Evolutionary conservation across 2,329 filamentous ascomycete species (phyloP), one percentile per base, ranked within the genome.

Genomic region (Aquanectria penicillioides): DNA sequence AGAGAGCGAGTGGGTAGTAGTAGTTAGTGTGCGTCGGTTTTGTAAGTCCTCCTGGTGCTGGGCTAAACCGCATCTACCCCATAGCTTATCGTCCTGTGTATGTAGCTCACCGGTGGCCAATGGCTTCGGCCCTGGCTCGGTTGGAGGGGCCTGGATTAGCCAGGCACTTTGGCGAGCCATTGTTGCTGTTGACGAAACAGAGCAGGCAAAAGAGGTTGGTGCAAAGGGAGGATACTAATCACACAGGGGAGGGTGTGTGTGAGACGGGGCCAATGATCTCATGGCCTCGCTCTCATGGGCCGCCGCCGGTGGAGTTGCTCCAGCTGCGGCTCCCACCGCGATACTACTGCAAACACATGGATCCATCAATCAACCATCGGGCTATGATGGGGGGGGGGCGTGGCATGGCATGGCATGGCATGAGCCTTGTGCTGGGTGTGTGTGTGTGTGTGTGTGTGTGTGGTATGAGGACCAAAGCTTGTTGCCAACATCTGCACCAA

Each of bases 311-410:
- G 25, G 41, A 25, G 33, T 20, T 40, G 25, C 34, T 48, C 29
- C 43, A 11, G 29, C 33, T 56, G 52, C 38, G 46, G 54, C 46
- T 57, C 54, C 38, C 31, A 51, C 54, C 31, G n/a, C 31, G 44
- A 46, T 51, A 40, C 34, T 38, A 43, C 44, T 43, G 53, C 53
- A 43, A 41, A 43, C 43, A 36, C 41, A 56, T 29, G 44, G 44
- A 57, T 34, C 54, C 54, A 38, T 52, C 34, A 25, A 38, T 49
- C 25, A 22, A 11, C 28, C 15, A 18, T 51, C 17, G 12, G 22
- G n/a, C n/a, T n/a, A n/a, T 28, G 10, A 43, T 26, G 12, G 28
- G 18, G 13, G 28, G 52, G 18, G 13, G 36, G 37, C 26, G 31
- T 31, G 41, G 17, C 25, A 31, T 29, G 41, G 25, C 20, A 44